These are phyloP conservation scores for Lactarius vividus DNA, from an alignment of 768 basidiomycete genomes.

Conservation along the genomic window DNA sequence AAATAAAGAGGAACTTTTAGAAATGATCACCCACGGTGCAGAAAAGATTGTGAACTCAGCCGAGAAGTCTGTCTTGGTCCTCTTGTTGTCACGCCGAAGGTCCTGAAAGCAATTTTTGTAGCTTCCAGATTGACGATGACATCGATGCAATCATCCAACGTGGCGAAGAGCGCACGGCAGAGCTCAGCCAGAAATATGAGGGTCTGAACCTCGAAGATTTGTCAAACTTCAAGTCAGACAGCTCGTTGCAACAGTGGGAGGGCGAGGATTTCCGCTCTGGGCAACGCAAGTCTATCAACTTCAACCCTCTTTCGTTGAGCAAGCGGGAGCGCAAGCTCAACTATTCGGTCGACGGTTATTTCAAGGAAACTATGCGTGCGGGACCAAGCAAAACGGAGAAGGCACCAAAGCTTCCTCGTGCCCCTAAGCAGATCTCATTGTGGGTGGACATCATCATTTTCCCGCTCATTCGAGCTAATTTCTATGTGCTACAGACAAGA, in stretches of 20 bases:
- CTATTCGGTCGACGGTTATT: constrained; percentile 94
- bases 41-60: constrained; percentile 89
- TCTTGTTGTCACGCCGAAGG: not conserved
- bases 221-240: constrained; percentile 95
- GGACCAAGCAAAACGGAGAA: constrained; percentile 80
- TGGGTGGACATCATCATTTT: constrained; percentile 37
- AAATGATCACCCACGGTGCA: constrained; percentile 98
- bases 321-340: constrained; percentile 94
- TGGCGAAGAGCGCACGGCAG: constrained; percentile 86
- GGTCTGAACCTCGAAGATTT: constrained; percentile 91
- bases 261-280: constrained; percentile 88
- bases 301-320: constrained; percentile 81
- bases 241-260: constrained; percentile 90
- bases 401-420: constrained; percentile 75
- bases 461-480: not conserved
- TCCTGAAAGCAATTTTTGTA: constrained; percentile 33
- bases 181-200: constrained; percentile 90
- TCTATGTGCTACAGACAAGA: constrained; percentile 59
- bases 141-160: constrained; percentile 91
- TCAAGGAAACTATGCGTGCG: constrained; percentile 84
- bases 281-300: constrained; percentile 65
- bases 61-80: constrained; percentile 55
- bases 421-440: constrained; percentile 87
- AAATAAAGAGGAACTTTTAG: constrained; percentile 92
- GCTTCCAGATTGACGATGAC: constrained; percentile 78